Evolutionary conservation across 164 flowering plant species (phyloP), one percentile per base, ranked within the genome.

Genomic region (Tinospora cordifolia): DNA sequence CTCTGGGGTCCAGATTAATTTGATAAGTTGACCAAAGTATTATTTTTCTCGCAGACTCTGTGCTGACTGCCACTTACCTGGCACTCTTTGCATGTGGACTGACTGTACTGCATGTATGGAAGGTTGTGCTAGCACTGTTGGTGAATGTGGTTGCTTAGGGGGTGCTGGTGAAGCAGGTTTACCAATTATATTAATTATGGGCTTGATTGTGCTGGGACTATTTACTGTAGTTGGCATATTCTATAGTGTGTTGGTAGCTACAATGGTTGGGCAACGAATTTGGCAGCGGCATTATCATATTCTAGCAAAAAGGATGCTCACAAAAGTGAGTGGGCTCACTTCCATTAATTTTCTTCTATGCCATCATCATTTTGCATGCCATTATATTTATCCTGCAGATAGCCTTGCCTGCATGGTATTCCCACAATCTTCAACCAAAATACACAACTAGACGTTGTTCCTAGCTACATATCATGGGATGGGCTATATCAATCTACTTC

Each of bases 281-380:
- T 95, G 99, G 99, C 99, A 95, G 82, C 84, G 99, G 17, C 99
- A 95, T 69, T 95, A 95, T 77, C 99, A 92, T 83, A 92, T 95
- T 69, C 92, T 95, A 27, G 99, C 99, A 0, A 95, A 95, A 78
- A 77, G 97, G 76, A 92, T 94, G 99, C 91, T 94, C 44, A 94
- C 99, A 69, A 94, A 94, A 78, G 99, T 91, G 81, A 88, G 93
- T 79, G 3, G 1, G 4, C 6, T 62, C 39, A 14, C 40, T 47
- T 64, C 6, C 8, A 10, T 63, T 10, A 47, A 36, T 24, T 41
- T 68, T 66, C 57, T 47, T 51, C 39, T 38, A 6, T 49, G 5
- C 62, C n/a, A 22, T 15, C 0, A 0, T 44, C 17, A 17, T 68
- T 13, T 25, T 30, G 12, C 15, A 27, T 24, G 9, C 68, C 10